Percentiles rank a stretch among this genome's conserved stretches.
phyloP scores from a whole-genome alignment of 176 grass and related monocot genomes.

The Chloris gayana region DNA sequence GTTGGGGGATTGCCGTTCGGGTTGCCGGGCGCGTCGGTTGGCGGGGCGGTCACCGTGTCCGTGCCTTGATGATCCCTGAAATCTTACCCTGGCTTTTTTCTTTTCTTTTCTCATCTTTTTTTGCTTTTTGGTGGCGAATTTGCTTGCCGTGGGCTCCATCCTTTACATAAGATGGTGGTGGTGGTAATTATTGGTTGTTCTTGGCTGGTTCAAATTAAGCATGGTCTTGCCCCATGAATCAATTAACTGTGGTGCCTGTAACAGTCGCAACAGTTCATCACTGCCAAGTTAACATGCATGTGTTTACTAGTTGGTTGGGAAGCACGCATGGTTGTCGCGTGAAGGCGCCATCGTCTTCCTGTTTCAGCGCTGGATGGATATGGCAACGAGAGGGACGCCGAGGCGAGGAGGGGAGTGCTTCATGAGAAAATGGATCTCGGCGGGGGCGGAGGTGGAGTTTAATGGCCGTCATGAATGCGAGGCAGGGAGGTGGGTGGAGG shows the following conservation, averaged over 20 bases:
- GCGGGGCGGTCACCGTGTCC: constrained; percentile 46
- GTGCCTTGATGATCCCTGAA: constrained; percentile 36
- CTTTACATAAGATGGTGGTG: background rate
- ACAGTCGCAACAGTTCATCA: background rate
- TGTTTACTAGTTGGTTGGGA: background rate
- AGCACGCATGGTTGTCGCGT: background rate
- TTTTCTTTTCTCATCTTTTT: background rate
- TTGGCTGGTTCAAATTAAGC: background rate
- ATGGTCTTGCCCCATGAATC: background rate
- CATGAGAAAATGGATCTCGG: background rate
- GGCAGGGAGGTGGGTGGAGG: background rate
- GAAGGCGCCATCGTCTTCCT: background rate
- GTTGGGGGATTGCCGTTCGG: constrained; percentile 31
- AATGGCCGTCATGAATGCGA: constrained; percentile 49
- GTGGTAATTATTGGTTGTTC: constrained; percentile 26
- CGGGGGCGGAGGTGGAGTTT: background rate
- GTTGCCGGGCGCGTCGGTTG: constrained; percentile 20
- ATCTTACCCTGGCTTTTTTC: background rate
- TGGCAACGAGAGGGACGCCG: too few relatives aligned
- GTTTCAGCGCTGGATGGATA: constrained; percentile 27
- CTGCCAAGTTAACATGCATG: background rate
- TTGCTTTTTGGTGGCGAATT: background rate
- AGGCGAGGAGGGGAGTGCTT: background rate
- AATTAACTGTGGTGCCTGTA: background rate
- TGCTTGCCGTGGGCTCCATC: constrained; percentile 8